Conservation (phyloP, 441 rosid genomes). For the Lepidium campestre region DNA sequence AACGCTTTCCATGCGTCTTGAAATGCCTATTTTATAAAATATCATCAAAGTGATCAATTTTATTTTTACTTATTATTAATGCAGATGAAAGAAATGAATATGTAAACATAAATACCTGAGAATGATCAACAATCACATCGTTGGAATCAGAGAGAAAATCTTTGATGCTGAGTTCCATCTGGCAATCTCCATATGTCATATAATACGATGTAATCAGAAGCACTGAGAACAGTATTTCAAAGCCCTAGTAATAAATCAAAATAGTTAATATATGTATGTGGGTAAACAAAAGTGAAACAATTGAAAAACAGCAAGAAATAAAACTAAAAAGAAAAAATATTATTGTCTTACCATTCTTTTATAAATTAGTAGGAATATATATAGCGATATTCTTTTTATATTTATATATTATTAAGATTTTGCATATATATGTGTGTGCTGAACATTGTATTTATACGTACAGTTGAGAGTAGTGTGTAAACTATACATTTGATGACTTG, state of each 20-base stretch:
- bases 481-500: background rate
- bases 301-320: background rate
- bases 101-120: background rate
- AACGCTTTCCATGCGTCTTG: slow-evolving; percentile 18
- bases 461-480: background rate
- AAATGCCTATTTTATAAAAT: slow-evolving; percentile 7
- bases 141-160: slow-evolving; percentile 9
- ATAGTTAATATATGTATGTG: background rate
- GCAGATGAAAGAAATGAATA: background rate
- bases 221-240: background rate
- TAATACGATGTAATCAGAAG: background rate
- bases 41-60: background rate
- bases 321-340: background rate
- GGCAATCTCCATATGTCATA: slow-evolving; percentile 10
- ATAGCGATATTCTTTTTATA: background rate
- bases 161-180: background rate
- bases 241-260: background rate
- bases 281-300: background rate
- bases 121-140: background rate
- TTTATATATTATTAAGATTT: background rate
- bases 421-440: background rate
- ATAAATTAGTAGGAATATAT: background rate
- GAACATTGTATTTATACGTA: background rate
- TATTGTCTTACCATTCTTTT: background rate
- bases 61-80: background rate